A percentile compares a stretch with the other conserved stretches of the same genome.
Evolutionary conservation across 192 early-diverging fungal species (phyloP).

Genomic region (Paraglomus brasilianum): DNA sequence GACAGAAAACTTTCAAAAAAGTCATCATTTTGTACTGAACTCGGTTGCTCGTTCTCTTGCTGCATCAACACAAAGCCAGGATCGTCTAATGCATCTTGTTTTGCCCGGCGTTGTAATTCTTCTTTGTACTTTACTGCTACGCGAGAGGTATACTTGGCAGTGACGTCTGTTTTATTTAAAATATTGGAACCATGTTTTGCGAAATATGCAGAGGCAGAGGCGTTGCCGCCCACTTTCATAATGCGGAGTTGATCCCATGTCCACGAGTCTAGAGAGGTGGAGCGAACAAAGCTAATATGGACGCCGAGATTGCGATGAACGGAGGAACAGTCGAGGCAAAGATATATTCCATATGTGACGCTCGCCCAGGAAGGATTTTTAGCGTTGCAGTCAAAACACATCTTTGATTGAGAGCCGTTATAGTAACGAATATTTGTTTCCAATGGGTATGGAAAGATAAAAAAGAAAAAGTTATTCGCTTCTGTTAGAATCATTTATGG

Average conservation of each 20-base stretch:
- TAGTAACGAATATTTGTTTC: slow-evolving; percentile 6
- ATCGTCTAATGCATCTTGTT: slow-evolving; percentile 60
- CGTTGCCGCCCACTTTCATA: slow-evolving; percentile 91
- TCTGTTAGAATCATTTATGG: background rate
- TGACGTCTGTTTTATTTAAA: slow-evolving; percentile 64
- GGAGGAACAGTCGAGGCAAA: slow-evolving; percentile 95
- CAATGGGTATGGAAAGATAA: background rate
- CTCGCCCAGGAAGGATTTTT: slow-evolving; percentile 96
- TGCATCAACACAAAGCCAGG: slow-evolving; percentile 1
- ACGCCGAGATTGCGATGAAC: slow-evolving; percentile 97
- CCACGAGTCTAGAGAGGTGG: slow-evolving; percentile 89
- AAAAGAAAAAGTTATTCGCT: background rate
- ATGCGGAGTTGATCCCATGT: slow-evolving; percentile 86
- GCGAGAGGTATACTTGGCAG: slow-evolving; percentile 76
- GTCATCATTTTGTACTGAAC: slow-evolving; percentile 13
- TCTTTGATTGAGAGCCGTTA: slow-evolving; percentile 38
- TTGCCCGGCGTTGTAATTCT: slow-evolving; percentile 62
- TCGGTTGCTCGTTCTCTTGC: slow-evolving; percentile 1
- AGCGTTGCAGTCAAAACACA: slow-evolving; percentile 93
- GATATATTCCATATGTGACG: slow-evolving; percentile 91
- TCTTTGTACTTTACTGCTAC: slow-evolving; percentile 82
- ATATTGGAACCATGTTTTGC: slow-evolving; percentile 61
- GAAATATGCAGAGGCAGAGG: slow-evolving; percentile 78
- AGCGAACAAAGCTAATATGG: slow-evolving; percentile 95
- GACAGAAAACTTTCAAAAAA: slow-evolving; percentile 28